These are phyloP conservation scores for Cephaloascus albidus DNA, from an alignment of 805 yeast genomes.

Conservation along the genomic window DNA sequence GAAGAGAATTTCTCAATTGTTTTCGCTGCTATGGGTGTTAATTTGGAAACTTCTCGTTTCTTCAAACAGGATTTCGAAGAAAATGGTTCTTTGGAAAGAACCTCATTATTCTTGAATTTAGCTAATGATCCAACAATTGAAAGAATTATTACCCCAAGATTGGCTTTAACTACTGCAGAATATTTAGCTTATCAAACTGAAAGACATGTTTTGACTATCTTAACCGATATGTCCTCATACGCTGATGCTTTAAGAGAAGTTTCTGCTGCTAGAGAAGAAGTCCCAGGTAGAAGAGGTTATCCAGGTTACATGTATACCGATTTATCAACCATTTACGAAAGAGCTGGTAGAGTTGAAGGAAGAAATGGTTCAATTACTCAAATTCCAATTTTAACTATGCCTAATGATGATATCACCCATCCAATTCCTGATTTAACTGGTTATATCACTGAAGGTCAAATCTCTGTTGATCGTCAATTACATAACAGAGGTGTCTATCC, in stretches of 20 bases:
- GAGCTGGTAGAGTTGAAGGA: slow-evolving; percentile 99
- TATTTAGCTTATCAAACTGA: slow-evolving; percentile 98
- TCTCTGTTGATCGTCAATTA: slow-evolving; percentile 92
- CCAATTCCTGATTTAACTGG: slow-evolving; percentile 99
- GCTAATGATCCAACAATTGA: slow-evolving; percentile 99
- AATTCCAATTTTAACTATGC: slow-evolving; percentile 98
- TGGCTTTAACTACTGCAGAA: slow-evolving; percentile 98
- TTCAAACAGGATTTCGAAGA: slow-evolving; percentile 99
- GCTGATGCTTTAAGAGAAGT: slow-evolving; percentile 99
- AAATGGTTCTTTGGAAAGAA: slow-evolving; percentile 97
- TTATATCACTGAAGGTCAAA: slow-evolving; percentile 98
- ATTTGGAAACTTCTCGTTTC: slow-evolving; percentile 95
- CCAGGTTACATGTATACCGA: slow-evolving; percentile 99
- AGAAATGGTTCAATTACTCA: slow-evolving; percentile 99
- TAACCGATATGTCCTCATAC: slow-evolving; percentile 99
- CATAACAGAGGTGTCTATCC: slow-evolving; percentile 97
- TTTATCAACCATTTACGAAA: slow-evolving; percentile 96
- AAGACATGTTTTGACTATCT: slow-evolving; percentile 94
- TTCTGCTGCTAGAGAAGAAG: slow-evolving; percentile 99
- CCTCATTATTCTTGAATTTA: slow-evolving; percentile 89
- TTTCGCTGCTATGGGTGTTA: slow-evolving; percentile 99
- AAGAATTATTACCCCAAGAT: slow-evolving; percentile 98
- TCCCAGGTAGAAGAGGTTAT: slow-evolving; percentile 99
- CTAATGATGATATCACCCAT: slow-evolving; percentile 98
- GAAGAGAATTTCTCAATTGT: slow-evolving; percentile 99